Percentiles rank a stretch among this genome's conserved stretches.
Evolutionary conservation across 768 basidiomycete genomes (phyloP).

Genomic region (Pleurotus salmoneostramineus): DNA sequence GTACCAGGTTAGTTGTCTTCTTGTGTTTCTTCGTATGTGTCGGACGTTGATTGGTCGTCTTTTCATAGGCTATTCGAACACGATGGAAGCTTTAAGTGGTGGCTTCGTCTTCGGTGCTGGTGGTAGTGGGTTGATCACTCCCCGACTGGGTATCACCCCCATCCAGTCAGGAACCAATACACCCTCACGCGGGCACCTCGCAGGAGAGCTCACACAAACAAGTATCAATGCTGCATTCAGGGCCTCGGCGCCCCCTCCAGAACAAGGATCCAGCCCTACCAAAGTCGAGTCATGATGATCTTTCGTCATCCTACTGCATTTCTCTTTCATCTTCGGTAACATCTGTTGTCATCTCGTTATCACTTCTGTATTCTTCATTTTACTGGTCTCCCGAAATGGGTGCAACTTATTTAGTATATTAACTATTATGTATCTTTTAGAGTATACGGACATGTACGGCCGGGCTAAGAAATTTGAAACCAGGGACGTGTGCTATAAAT

Average conservation of each 20-base stretch:
- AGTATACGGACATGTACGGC: background rate
- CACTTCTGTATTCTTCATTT: constrained; percentile 6
- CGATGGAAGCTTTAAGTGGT: constrained; percentile 78
- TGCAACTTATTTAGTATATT: no score
- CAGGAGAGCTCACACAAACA: constrained; percentile 34
- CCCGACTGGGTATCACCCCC: constrained; percentile 58
- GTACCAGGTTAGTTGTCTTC: constrained; percentile 63
- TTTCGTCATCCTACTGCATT: constrained; percentile 3
- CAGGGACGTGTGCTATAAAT: background rate
- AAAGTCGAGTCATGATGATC: constrained; percentile 26
- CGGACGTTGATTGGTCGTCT: no score
- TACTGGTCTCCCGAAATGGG: background rate
- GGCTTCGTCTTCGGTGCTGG: constrained; percentile 85
- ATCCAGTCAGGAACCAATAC: constrained; percentile 53
- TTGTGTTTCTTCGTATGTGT: background rate
- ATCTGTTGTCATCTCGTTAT: constrained; percentile 6
- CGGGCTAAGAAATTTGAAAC: background rate
- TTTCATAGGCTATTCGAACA: constrained; percentile 60
- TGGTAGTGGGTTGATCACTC: constrained; percentile 81
- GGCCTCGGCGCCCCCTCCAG: constrained; percentile 15
- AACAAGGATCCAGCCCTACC: background rate
- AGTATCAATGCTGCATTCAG: constrained; percentile 45
- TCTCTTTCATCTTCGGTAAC: background rate
- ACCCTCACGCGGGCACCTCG: constrained; percentile 25
- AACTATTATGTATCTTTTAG: background rate